A percentile compares a stretch with the other conserved stretches of the same genome.
Conservation (phyloP, 768 basidiomycete genomes). For the Boletus reticuloceps region DNA sequence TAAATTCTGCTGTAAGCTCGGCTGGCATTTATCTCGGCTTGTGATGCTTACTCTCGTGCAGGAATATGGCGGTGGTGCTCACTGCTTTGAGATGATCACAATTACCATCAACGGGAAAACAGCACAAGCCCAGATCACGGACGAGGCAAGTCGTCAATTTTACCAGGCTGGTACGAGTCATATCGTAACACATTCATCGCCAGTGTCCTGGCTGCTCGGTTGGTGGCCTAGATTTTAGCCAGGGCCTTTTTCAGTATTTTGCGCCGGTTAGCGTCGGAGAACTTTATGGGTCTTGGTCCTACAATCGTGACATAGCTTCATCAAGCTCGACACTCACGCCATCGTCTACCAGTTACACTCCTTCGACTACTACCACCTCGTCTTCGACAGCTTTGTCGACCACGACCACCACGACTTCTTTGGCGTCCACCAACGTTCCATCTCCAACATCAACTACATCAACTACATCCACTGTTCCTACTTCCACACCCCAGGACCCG, state of each 20-base stretch:
- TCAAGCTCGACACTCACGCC: conserved; percentile 20
- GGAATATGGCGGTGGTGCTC: conserved; percentile 39
- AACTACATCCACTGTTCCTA: conserved; percentile 4
- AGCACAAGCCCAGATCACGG: conserved; percentile 42
- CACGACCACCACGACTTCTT: conserved; percentile 11
- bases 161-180: not conserved
- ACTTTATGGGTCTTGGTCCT: conserved; percentile 41
- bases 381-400: conserved; percentile 4
- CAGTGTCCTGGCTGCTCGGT: conserved; percentile 40
- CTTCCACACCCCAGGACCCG: conserved; percentile 18
- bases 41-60: conserved; percentile 14
- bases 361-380: conserved; percentile 11
- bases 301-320: conserved; percentile 22
- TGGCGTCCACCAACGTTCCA: conserved; percentile 1
- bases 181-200: not conserved
- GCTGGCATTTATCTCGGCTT: not conserved
- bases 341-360: conserved; percentile 19
- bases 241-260: conserved; percentile 44
- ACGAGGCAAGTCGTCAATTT: conserved; percentile 35
- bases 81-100: conserved; percentile 46
- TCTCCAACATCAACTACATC: conserved; percentile 9
- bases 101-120: conserved; percentile 39
- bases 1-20: conserved; percentile 37
- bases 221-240: conserved; percentile 46
- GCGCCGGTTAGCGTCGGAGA: conserved; percentile 34